Evolutionary conservation across 1,284 basidiomycete genomes (phyloP).

Genomic region (Austroboletus novae-zelandiae): DNA sequence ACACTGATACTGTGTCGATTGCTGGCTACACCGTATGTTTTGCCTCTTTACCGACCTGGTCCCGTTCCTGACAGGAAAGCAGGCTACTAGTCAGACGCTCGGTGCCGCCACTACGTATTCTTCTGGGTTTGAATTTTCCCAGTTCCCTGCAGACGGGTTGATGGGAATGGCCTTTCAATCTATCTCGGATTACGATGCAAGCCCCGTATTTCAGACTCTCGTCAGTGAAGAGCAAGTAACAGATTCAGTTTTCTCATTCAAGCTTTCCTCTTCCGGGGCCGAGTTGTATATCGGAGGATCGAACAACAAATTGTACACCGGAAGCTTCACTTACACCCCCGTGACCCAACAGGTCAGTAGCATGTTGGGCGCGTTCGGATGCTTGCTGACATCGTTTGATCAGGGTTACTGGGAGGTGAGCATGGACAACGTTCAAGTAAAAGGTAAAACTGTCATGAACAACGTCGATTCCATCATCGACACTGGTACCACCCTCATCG

Average conservation of each 20-base stretch:
- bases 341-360: conserved; percentile 31
- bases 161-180: conserved; percentile 33
- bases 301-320: conserved; percentile 13
- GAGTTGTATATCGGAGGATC: conserved; percentile 41
- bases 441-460: conserved; percentile 15
- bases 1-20: conserved; percentile 46
- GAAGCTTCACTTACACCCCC: conserved; percentile 13
- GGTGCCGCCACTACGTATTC: conserved; percentile 31
- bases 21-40: conserved; percentile 25
- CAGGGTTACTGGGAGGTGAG: conserved; percentile 45
- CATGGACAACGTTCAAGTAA: conserved; percentile 33
- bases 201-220: conserved; percentile 25
- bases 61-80: conserved; percentile 1
- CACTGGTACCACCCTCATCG: conserved; percentile 50
- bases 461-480: conserved; percentile 38
- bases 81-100: conserved; percentile 30
- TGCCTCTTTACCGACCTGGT: neutral
- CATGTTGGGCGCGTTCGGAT: neutral
- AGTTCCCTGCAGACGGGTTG: conserved; percentile 32
- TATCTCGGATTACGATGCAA: conserved; percentile 19
- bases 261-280: conserved; percentile 26
- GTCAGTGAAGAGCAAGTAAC: conserved; percentile 18
- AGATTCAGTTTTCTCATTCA: conserved; percentile 37
- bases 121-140: conserved; percentile 11
- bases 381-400: neutral